Evolutionary conservation across 2,329 filamentous ascomycete genomes (phyloP), one percentile per base, ranked within the genome.

Genomic region (Septoria petroselini): DNA sequence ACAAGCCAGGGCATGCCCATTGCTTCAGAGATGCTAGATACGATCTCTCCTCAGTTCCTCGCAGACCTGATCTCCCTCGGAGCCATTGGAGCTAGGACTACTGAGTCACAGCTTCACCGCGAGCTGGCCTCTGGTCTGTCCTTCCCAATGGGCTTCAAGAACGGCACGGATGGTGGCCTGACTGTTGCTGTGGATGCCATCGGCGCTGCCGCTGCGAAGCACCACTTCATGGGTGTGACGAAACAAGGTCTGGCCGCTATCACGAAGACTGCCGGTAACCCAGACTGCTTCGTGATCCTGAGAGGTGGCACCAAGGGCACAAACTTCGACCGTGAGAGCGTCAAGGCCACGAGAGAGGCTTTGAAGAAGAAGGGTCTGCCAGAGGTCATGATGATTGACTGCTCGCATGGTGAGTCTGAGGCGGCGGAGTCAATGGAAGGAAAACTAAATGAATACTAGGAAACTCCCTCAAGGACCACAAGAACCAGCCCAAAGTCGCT

Each of bases 61-160:
- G 90, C 93, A 54, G 93, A 98, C 71, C 82, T 95, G 62, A 91
- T 98, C 70, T 95, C 89, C 0, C 84, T 97, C 19, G 93, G 93
- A 54, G 93, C 93, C 51, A 95, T 98, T 66, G 93, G 93, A 55
- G 93, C 93, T 35, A 83, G 93, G 60, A 98, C 93, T 35, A 98
- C 93, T 41, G 93, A 98, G 76, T 93, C 87, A 48, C 93, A 98
- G 75, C 78, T 97, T 59, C 93, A 98, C 75, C 86, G 93, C 57
- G 93, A 98, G 76, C 82, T 98, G 56, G 93, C 93, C 4, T 94
- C 88, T 21, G 93, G 93, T 62, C 80, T 97, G 46, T 95, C 88
- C 50, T 97, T 96, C 85, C 93, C 93, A 17, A 91, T 98, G 60
- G 93, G 93, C 52, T 98, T 96, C 85, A 98, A 98, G 83, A 98